These are phyloP conservation scores for Auriscalpium vulgare DNA, from an alignment of 768 basidiomycete genomes.

Conservation along the genomic window DNA sequence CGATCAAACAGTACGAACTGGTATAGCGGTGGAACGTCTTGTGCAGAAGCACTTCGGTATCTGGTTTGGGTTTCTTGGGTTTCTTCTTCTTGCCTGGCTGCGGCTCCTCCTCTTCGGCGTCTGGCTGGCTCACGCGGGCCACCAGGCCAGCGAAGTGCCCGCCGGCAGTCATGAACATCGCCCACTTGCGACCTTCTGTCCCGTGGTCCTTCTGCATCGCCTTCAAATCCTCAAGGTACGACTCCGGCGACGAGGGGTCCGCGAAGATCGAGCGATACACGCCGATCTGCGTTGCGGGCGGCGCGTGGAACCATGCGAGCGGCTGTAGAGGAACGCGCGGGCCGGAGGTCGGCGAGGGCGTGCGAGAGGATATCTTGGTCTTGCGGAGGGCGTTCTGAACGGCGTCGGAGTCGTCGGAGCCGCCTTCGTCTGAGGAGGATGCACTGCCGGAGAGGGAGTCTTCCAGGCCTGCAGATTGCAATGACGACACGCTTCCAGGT, in stretches of 20 bases:
- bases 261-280: conserved; percentile 77
- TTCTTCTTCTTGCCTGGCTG: conserved; percentile 28
- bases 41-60: conserved; percentile 75
- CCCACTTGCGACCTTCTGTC: conserved; percentile 69
- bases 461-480: conserved; percentile 46
- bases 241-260: conserved; percentile 26
- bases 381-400: conserved; percentile 62
- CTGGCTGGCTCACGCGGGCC: conserved; percentile 54
- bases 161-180: conserved; percentile 93
- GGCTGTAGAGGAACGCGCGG: conserved; percentile 52
- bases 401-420: conserved; percentile 54
- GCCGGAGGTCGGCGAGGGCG: conserved; percentile 36
- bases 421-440: conserved; percentile 53
- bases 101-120: conserved; percentile 31
- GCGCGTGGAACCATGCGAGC: conserved; percentile 85
- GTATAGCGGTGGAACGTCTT: conserved; percentile 99
- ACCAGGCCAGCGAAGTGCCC: conserved; percentile 97
- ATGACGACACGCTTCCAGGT: not conserved
- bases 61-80: conserved; percentile 57
- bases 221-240: conserved; percentile 54
- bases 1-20: conserved; percentile 45
- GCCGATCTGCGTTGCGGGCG: conserved; percentile 83
- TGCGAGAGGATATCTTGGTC: conserved; percentile 39
- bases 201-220: conserved; percentile 48
- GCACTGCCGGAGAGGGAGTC: conserved; percentile 92